These are phyloP conservation scores for Rhodotorula kratochvilovae DNA, from an alignment of 768 basidiomycete species.

Conservation along the genomic window DNA sequence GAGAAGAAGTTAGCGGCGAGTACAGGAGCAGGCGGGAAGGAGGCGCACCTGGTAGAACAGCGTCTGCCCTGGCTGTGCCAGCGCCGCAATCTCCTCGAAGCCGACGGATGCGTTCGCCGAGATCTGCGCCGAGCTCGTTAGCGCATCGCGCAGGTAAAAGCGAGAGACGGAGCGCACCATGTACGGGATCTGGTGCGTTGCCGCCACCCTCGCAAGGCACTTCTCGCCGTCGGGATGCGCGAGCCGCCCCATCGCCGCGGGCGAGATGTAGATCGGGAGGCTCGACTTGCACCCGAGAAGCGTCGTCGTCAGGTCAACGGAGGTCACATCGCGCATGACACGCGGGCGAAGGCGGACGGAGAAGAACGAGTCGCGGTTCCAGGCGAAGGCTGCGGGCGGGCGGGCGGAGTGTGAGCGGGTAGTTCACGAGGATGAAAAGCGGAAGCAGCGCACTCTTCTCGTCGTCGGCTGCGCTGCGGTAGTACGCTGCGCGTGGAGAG, in stretches of 20 bases:
- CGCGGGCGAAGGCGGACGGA: constrained; percentile 81
- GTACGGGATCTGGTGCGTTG: constrained; percentile 42
- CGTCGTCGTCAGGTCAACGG: constrained; percentile 53
- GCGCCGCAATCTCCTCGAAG: constrained; percentile 45
- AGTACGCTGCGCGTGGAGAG: constrained; percentile 57
- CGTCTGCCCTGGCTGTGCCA: constrained; percentile 38
- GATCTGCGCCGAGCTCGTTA: constrained; percentile 38
- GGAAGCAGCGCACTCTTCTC: constrained; percentile 47
- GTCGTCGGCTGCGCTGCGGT: constrained; percentile 79
- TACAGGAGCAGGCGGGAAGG: too few species aligned
- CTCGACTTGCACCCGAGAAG: constrained; percentile 47
- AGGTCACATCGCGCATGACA: constrained; percentile 75
- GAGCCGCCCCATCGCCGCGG: constrained; percentile 50
- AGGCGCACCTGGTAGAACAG: constrained; percentile 50
- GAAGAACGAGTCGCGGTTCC: constrained; percentile 69
- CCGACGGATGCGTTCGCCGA: constrained; percentile 49
- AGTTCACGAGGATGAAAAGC: too few species aligned
- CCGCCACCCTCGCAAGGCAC: constrained; percentile 46
- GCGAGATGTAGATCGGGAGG: constrained; percentile 50
- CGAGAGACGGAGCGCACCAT: constrained; percentile 24
- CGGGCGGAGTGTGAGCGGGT: not conserved
- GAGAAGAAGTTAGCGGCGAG: not conserved
- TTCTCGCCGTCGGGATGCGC: constrained; percentile 49
- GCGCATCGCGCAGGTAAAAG: not conserved
- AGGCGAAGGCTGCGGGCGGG: not conserved